A percentile compares a stretch with the other conserved stretches of the same genome.
Evolutionary conservation across 345 rosid genomes (phyloP).

Genomic region (Euphorbia tirucalli): DNA sequence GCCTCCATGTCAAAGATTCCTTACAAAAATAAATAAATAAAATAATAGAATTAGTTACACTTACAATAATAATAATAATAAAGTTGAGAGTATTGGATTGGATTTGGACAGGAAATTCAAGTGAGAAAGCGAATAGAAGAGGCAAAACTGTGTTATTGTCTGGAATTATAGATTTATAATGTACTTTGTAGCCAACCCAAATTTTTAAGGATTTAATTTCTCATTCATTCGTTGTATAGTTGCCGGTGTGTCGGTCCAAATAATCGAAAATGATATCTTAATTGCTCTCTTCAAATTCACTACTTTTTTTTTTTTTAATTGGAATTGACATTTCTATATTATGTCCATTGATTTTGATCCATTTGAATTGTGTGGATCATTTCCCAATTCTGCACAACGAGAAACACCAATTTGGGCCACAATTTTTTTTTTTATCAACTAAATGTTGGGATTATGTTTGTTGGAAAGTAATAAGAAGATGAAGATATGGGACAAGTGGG

Average conservation of each 20-base stretch:
- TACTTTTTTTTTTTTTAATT: background rate
- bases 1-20: conserved; percentile 37
- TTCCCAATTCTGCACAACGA: no score
- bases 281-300: no score
- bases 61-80: no score
- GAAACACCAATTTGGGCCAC: conserved; percentile 27
- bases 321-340: no score
- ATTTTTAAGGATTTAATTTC: no score
- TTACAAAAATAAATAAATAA: background rate
- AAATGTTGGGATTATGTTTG: conserved; percentile 5
- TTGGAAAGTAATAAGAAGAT: background rate
- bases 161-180: conserved; percentile 23
- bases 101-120: conserved; percentile 9
- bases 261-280: no score
- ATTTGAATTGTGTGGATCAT: conserved; percentile 25
- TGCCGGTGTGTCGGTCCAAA: conserved; percentile 32
- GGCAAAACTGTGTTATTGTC: conserved; percentile 23
- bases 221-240: background rate
- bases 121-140: no score
- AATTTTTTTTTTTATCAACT: background rate
- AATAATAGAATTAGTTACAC: no score
- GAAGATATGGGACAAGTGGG: conserved; percentile 9
- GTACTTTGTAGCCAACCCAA: no score
- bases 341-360: no score
- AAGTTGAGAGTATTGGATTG: no score